Percentiles rank a stretch among this genome's conserved stretches.
Evolutionary conservation across 176 grass and related monocot genomes (phyloP).

Genomic region (Rhynchospora pubera): DNA sequence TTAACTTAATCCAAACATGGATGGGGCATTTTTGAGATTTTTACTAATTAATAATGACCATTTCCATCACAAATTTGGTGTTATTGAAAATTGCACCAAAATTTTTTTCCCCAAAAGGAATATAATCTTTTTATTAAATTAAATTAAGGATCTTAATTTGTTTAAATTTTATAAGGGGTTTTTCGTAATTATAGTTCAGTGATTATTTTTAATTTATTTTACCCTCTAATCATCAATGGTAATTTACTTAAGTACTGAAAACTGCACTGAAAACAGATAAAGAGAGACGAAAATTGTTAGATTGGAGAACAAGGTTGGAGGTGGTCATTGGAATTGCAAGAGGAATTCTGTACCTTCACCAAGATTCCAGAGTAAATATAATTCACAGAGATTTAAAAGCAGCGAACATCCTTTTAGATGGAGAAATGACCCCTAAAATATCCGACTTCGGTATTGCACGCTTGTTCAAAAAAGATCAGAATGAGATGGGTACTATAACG

Average conservation of each 20-base stretch:
- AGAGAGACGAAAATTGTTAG: neutral
- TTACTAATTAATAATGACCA: too few relatives aligned
- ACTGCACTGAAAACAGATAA: slow-evolving; percentile 9
- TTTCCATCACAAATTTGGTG: too few relatives aligned
- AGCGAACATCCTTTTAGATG: slow-evolving; percentile 47
- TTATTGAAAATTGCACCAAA: too few relatives aligned
- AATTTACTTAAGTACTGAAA: neutral
- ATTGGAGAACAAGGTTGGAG: slow-evolving; percentile 37
- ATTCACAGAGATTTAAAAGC: slow-evolving; percentile 56
- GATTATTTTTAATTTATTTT: too few relatives aligned
- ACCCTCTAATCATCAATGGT: too few relatives aligned
- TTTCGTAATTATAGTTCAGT: neutral
- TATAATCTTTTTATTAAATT: neutral
- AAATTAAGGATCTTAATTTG: too few relatives aligned
- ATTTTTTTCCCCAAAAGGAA: neutral
- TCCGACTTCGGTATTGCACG: slow-evolving; percentile 50
- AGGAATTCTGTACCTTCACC: slow-evolving; percentile 53
- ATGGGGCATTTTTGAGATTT: too few relatives aligned
- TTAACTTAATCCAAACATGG: too few relatives aligned
- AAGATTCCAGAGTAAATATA: slow-evolving; percentile 46
- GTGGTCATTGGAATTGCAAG: slow-evolving; percentile 42
- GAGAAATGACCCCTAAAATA: slow-evolving; percentile 53
- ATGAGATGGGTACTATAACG: slow-evolving; percentile 24
- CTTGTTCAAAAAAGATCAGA: slow-evolving; percentile 8
- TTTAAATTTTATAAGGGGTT: too few relatives aligned